These are phyloP conservation scores for Conoideocrella luteorostrata DNA, from an alignment of 2,329 filamentous ascomycete species.

Conservation along the genomic window DNA sequence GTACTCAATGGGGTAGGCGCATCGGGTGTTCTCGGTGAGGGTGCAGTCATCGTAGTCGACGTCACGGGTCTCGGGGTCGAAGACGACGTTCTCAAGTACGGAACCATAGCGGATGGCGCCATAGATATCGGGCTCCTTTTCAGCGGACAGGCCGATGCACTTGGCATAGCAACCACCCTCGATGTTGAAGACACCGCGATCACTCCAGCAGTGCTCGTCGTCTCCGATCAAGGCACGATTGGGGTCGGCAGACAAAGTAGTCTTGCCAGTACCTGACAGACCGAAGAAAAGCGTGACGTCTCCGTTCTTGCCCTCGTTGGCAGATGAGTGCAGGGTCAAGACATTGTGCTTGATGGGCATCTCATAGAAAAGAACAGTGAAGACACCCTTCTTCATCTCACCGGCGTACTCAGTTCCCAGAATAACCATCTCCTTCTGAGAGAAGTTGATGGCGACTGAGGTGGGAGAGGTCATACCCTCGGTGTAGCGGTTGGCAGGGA, in stretches of 20 bases:
- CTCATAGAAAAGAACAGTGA: slow-evolving; percentile 99
- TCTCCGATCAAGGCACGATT: slow-evolving; percentile 96
- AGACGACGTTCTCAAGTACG: slow-evolving; percentile 97
- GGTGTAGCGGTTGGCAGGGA: slow-evolving; percentile 97
- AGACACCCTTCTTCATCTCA: slow-evolving; percentile 81
- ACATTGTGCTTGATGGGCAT: slow-evolving; percentile 99
- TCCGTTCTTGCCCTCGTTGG: slow-evolving; percentile 90
- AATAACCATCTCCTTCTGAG: slow-evolving; percentile 99
- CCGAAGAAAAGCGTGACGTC: slow-evolving; percentile 99
- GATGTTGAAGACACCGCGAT: slow-evolving; percentile 97
- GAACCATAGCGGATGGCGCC: slow-evolving; percentile 94
- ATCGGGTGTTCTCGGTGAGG: slow-evolving; percentile 96
- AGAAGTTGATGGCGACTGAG: slow-evolving; percentile 97
- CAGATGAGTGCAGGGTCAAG: slow-evolving; percentile 94
- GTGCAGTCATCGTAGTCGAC: slow-evolving; percentile 96
- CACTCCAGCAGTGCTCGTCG: slow-evolving; percentile 99
- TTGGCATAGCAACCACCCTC: slow-evolving; percentile 99
- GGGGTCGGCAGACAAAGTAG: slow-evolving; percentile 91
- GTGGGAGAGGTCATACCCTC: slow-evolving; percentile 98
- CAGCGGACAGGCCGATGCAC: slow-evolving; percentile 91
- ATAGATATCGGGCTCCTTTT: slow-evolving; percentile 99
- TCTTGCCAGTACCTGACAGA: slow-evolving; percentile 97
- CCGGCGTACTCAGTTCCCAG: slow-evolving; percentile 97
- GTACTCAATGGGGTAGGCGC: slow-evolving; percentile 98
- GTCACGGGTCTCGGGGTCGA: slow-evolving; percentile 79